Evolutionary conservation across 352 stramenopile genomes (phyloP).

Genomic region (Phytophthora cajani): DNA sequence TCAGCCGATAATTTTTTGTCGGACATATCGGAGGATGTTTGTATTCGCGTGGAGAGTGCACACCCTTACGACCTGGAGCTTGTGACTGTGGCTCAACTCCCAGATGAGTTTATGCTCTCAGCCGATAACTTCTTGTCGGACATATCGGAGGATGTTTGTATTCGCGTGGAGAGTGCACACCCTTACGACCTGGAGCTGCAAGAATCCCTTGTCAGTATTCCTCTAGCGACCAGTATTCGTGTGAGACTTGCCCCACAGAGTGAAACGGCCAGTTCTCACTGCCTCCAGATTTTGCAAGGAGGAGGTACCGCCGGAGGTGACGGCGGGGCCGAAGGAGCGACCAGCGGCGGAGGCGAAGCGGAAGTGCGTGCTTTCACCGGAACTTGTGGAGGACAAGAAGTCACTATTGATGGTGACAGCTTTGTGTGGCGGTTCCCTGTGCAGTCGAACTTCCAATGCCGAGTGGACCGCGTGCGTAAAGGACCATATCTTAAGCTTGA

Average conservation of each 20-base stretch:
- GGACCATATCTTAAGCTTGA: constrained; percentile 91
- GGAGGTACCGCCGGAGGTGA: constrained; percentile 34
- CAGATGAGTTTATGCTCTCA: constrained; percentile 89
- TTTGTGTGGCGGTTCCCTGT: constrained; percentile 91
- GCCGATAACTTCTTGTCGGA: constrained; percentile 89
- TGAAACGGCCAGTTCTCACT: constrained; percentile 87
- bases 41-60: constrained; percentile 75
- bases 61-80: constrained; percentile 89
- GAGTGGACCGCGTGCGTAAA: constrained; percentile 85
- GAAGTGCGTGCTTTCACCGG: constrained; percentile 89
- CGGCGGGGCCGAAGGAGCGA: constrained; percentile 55
- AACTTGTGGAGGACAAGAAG: constrained; percentile 79
- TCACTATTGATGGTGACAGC: constrained; percentile 86
- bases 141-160: constrained; percentile 86
- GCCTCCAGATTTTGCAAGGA: constrained; percentile 87
- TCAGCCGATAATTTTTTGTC: constrained; percentile 90
- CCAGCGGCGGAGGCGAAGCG: constrained; percentile 74
- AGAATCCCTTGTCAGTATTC: constrained; percentile 82
- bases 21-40: constrained; percentile 85
- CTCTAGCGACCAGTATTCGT: constrained; percentile 83
- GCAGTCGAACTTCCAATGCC: constrained; percentile 90
- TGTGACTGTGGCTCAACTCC: constrained; percentile 35
- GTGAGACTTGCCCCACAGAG: constrained; percentile 79
- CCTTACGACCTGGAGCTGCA: constrained; percentile 86
- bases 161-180: constrained; percentile 77